Conservation (phyloP, 2,329 filamentous ascomycete genomes). For the Aspergillus awamori region DNA sequence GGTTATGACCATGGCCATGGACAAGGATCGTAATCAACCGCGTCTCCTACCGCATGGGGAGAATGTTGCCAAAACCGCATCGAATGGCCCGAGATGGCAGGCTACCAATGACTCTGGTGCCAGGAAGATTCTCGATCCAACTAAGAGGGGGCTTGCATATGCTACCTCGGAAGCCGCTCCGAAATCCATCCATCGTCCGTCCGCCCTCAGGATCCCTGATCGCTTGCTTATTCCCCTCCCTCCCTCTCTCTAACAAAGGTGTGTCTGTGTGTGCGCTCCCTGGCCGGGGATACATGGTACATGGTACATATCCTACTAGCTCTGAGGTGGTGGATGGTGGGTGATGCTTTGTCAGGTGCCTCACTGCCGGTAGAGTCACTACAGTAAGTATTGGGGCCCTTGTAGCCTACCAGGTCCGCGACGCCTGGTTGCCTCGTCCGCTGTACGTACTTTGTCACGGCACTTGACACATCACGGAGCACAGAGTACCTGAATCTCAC, state of each 20-base stretch:
- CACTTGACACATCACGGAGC: not conserved
- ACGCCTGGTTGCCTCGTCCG: not conserved
- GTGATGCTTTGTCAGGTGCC: conserved; percentile 1
- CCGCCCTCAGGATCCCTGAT: conserved; percentile 1
- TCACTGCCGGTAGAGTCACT: not conserved
- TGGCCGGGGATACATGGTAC: conserved; percentile 3
- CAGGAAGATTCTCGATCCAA: conserved; percentile 23
- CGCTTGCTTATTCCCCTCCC: conserved; percentile 3
- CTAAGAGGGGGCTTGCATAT: conserved; percentile 26
- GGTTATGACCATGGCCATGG: conserved; percentile 5
- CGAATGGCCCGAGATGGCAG: conserved; percentile 3
- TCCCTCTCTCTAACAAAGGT: not conserved
- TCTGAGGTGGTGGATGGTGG: not conserved
- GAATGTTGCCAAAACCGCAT: not conserved
- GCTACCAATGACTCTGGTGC: not conserved
- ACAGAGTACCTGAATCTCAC: conserved; percentile 2
- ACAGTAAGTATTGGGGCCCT: not conserved
- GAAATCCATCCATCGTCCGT: conserved; percentile 17
- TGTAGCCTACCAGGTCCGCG: not conserved
- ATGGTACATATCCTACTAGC: conserved; percentile 4
- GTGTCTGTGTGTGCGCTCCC: not conserved
- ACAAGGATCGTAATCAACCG: conserved; percentile 5
- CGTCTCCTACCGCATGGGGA: not conserved
- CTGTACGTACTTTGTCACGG: not conserved
- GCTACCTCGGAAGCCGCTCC: conserved; percentile 25